Percentiles rank a stretch among this genome's conserved stretches.
phyloP scores from a whole-genome alignment of 805 yeast genomes.

The Kluyveromyces nonfermentans region DNA sequence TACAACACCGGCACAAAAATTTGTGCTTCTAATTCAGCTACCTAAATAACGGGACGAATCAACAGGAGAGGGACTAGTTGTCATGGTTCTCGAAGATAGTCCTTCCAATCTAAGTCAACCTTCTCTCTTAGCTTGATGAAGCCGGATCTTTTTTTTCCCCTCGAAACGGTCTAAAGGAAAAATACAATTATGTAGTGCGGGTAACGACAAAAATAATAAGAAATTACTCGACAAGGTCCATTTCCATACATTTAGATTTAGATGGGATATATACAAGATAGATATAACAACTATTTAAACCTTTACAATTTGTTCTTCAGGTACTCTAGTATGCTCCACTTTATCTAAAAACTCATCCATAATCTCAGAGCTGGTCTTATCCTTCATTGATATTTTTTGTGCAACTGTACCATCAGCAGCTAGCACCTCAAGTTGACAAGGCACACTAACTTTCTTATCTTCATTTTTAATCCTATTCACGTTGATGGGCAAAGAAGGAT shows the following conservation, averaged over 20 bases:
- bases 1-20: no score
- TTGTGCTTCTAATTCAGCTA: no score
- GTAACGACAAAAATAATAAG: not conserved
- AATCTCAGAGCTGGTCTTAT: slow-evolving; percentile 42
- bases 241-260: not conserved
- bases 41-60: no score
- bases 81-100: no score
- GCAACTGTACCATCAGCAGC: slow-evolving; percentile 13
- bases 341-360: slow-evolving; percentile 43
- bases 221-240: not conserved
- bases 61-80: no score
- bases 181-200: not conserved
- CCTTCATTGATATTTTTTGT: slow-evolving; percentile 44
- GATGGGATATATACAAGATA: not conserved
- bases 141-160: not conserved
- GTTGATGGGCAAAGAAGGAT: slow-evolving; percentile 56
- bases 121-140: no score
- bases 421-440: slow-evolving; percentile 19
- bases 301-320: slow-evolving; percentile 34
- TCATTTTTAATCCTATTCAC: slow-evolving; percentile 44
- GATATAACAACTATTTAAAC: slow-evolving; percentile 5
- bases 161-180: not conserved
- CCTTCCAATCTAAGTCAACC: no score
- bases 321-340: slow-evolving; percentile 45
- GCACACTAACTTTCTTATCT: slow-evolving; percentile 20